phyloP scores from a whole-genome alignment of 495 filamentous ascomycete genomes.

The Trichoderma gamsii region DNA sequence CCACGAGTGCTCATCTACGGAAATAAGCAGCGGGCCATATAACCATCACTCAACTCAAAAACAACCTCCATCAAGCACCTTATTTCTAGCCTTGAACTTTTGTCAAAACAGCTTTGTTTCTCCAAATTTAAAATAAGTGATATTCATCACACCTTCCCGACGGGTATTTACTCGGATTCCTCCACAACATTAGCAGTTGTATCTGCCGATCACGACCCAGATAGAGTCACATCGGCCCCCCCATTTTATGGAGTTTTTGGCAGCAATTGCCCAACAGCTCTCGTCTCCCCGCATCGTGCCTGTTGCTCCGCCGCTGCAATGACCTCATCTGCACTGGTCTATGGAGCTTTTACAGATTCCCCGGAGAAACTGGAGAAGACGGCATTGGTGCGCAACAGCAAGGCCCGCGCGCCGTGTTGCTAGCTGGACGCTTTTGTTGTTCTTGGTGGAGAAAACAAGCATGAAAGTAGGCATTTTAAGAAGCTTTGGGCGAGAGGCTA shows the following conservation, averaged over 20 bases:
- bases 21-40: no score
- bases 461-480: conserved; percentile 10
- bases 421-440: neutral
- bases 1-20: no score
- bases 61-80: neutral
- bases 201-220: neutral
- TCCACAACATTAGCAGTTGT: neutral
- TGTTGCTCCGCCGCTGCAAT: neutral
- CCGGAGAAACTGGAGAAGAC: conserved; percentile 3
- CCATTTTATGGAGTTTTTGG: neutral
- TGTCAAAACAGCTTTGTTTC: neutral
- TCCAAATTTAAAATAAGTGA: neutral
- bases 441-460: neutral
- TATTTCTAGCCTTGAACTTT: neutral
- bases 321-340: neutral
- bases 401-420: neutral
- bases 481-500: neutral
- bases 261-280: neutral
- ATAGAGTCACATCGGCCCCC: conserved; percentile 9
- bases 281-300: conserved; percentile 1
- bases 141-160: conserved; percentile 1
- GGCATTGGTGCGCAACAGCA: conserved; percentile 7
- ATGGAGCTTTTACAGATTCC: neutral
- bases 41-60: neutral
- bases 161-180: neutral